Evolutionary conservation across 176 grass and related monocot species (phyloP).

Genomic region (Saccharum spontaneum): DNA sequence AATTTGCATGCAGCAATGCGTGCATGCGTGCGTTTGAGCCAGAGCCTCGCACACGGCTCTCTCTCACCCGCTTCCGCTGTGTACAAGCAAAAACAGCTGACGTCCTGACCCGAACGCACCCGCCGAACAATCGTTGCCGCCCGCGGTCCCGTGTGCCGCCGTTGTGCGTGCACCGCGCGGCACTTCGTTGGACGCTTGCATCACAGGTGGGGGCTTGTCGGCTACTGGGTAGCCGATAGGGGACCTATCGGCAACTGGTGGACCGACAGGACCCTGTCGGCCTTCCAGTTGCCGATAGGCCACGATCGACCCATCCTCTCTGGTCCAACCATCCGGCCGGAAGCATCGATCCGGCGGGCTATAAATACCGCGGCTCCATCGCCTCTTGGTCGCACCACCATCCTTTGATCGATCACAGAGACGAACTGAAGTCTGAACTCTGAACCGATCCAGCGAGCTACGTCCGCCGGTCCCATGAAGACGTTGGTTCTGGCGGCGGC

Average conservation of each 20-base stretch:
- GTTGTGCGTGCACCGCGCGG: background rate
- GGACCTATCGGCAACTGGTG: background rate
- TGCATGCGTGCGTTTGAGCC: background rate
- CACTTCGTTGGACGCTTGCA: background rate
- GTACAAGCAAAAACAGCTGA: background rate
- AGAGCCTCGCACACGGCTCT: background rate
- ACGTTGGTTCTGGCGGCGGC: background rate
- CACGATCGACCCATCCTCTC: background rate
- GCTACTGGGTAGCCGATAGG: background rate
- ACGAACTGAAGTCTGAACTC: too few relatives aligned
- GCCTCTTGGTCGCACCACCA: too few relatives aligned
- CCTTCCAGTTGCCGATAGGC: too few relatives aligned
- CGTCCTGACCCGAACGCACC: constrained; percentile 22
- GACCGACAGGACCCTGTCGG: too few relatives aligned
- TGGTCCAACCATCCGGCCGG: too few relatives aligned
- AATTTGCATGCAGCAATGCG: background rate
- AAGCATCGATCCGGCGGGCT: too few relatives aligned
- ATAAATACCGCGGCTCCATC: too few relatives aligned
- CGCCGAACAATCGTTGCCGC: background rate
- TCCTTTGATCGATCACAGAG: too few relatives aligned
- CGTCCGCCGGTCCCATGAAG: too few relatives aligned
- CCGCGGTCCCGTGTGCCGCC: background rate
- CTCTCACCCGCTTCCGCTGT: background rate
- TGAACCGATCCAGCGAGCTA: too few relatives aligned
- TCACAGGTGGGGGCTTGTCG: background rate